A percentile compares a stretch with the other conserved stretches of the same genome.
Evolutionary conservation across 805 yeast genomes (phyloP).

Genomic region (Metschnikowia reukaufii): DNA sequence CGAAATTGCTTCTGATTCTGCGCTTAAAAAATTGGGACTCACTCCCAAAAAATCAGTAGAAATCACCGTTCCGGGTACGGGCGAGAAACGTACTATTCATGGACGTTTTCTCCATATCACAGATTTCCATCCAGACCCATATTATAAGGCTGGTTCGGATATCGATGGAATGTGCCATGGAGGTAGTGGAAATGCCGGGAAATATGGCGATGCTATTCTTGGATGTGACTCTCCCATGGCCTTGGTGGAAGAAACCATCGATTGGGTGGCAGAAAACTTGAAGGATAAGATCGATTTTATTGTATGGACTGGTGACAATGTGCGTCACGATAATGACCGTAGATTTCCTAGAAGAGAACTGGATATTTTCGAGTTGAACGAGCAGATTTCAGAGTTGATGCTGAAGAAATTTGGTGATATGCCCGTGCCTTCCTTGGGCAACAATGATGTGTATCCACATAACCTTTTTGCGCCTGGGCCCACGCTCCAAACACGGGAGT

Average conservation of each 20-base stretch:
- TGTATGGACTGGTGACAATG: constrained; percentile 89
- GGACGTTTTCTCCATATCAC: constrained; percentile 86
- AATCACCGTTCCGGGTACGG: constrained; percentile 21
- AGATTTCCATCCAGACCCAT: constrained; percentile 82
- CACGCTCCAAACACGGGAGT: constrained; percentile 78
- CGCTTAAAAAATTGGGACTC: constrained; percentile 27
- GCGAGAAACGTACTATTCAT: constrained; percentile 41
- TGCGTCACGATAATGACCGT: constrained; percentile 82
- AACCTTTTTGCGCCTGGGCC: constrained; percentile 85
- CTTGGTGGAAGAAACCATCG: constrained; percentile 59
- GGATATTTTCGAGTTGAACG: constrained; percentile 70
- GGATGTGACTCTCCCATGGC: constrained; percentile 78
- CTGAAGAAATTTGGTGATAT: constrained; percentile 50
- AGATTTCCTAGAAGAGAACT: constrained; percentile 68
- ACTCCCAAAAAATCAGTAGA: constrained; percentile 34
- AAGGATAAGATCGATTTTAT: constrained; percentile 80
- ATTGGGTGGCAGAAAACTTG: constrained; percentile 64
- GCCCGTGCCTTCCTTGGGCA: constrained; percentile 73
- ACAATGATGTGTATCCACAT: constrained; percentile 88
- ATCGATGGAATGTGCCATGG: constrained; percentile 59
- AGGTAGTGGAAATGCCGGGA: constrained; percentile 54
- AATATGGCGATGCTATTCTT: constrained; percentile 69
- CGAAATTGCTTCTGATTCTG: neutral
- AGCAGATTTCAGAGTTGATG: constrained; percentile 53
- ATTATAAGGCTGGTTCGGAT: constrained; percentile 53